These are phyloP conservation scores for Houttuynia cordata DNA, from an alignment of 164 flowering plant species.

Conservation along the genomic window DNA sequence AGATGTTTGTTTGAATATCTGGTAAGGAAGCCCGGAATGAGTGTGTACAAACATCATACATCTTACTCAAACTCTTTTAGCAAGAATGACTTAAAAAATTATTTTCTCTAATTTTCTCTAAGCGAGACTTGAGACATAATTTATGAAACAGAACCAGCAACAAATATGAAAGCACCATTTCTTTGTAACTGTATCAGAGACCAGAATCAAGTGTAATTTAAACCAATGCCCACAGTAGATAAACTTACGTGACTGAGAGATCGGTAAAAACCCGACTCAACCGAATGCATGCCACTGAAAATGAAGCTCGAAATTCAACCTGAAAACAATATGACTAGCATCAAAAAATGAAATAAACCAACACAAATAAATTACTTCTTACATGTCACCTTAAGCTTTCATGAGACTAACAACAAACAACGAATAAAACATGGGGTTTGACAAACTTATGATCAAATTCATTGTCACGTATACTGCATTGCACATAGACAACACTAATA, in stretches of 20 bases:
- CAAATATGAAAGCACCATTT: constrained; percentile 1
- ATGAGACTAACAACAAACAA: no score
- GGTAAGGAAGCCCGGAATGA: constrained; percentile 6
- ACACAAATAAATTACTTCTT: no score
- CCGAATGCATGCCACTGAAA: constrained; percentile 44
- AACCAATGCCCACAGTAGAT: not conserved
- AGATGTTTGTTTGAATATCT: constrained; percentile 77
- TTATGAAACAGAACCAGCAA: not conserved
- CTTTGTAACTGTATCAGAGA: not conserved
- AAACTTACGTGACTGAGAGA: constrained; percentile 73
- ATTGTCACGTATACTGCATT: no score
- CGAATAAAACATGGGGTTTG: no score
- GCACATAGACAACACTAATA: no score
- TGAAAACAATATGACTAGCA: constrained; percentile 16
- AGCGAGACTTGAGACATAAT: not conserved
- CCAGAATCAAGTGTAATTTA: not conserved
- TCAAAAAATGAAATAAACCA: no score
- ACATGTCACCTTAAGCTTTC: no score
- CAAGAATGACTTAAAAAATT: no score
- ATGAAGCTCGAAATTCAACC: constrained; percentile 71
- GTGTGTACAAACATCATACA: no score
- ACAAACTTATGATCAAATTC: no score
- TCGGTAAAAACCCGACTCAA: constrained; percentile 69
- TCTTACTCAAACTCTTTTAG: no score
- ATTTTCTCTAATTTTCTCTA: no score